phyloP scores from a whole-genome alignment of 1,284 basidiomycete genomes.

The Wallemia mellicola region DNA sequence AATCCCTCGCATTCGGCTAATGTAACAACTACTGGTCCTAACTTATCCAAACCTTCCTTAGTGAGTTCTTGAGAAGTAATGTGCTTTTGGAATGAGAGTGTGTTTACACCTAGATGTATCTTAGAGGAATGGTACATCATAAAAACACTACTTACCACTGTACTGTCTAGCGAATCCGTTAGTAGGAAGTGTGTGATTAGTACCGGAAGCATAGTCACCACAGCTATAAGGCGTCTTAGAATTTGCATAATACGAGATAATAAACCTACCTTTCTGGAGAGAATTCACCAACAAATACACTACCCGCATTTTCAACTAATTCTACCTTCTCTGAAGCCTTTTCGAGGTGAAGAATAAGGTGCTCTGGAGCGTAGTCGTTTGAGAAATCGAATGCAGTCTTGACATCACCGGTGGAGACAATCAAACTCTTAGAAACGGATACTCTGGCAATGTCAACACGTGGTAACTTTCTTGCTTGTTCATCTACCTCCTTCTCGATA shows the following conservation, averaged over 20 bases:
- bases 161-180: constrained; percentile 1
- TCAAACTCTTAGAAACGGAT: constrained; percentile 73
- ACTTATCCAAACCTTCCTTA: constrained; percentile 34
- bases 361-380: constrained; percentile 93
- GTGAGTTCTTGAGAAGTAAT: constrained; percentile 89
- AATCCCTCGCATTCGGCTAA: constrained; percentile 85
- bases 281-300: constrained; percentile 78
- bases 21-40: constrained; percentile 70
- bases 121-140: constrained; percentile 48
- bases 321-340: constrained; percentile 35
- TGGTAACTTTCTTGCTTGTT: constrained; percentile 56
- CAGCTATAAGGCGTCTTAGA: neutral
- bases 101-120: constrained; percentile 95
- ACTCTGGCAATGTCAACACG: constrained; percentile 70
- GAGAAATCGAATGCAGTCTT: constrained; percentile 61
- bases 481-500: constrained; percentile 63
- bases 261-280: constrained; percentile 59
- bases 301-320: constrained; percentile 63
- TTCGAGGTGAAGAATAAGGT: constrained; percentile 64
- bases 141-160: neutral
- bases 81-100: constrained; percentile 90
- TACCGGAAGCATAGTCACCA: constrained; percentile 93
- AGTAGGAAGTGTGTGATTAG: constrained; percentile 55
- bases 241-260: no score
- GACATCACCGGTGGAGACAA: constrained; percentile 25